phyloP scores from a whole-genome alignment of 2,329 filamentous ascomycete genomes.

The Nemania serpens region DNA sequence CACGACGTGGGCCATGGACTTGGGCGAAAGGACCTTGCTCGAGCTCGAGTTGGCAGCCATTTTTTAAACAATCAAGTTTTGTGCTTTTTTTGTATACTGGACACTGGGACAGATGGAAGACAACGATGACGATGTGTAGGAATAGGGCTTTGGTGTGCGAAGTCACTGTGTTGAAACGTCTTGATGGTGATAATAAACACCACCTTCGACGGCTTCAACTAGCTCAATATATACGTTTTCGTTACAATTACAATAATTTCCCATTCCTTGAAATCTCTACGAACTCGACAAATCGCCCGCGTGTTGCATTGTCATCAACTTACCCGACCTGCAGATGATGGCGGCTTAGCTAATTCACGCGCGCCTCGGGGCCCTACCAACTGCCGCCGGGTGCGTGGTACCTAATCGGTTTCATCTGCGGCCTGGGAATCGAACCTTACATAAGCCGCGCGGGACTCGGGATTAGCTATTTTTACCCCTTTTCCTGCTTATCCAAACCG shows the following conservation, averaged over 20 bases:
- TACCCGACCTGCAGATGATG: neutral
- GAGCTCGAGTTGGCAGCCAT: constrained; percentile 27
- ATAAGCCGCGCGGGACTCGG: neutral
- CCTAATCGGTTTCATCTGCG: too few relatives aligned
- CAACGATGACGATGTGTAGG: neutral
- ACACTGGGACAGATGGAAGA: neutral
- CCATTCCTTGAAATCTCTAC: neutral
- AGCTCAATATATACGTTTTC: constrained; percentile 4
- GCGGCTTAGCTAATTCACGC: constrained; percentile 22
- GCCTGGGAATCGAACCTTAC: neutral
- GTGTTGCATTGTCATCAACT: too few relatives aligned
- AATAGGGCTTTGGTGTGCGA: neutral
- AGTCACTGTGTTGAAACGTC: neutral
- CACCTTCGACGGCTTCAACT: neutral
- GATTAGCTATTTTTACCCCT: too few relatives aligned
- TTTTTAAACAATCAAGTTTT: constrained; percentile 7
- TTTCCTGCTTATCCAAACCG: too few relatives aligned
- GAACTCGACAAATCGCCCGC: too few relatives aligned
- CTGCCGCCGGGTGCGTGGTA: neutral
- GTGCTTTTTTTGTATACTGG: neutral
- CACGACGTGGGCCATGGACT: constrained; percentile 35
- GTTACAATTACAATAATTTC: neutral
- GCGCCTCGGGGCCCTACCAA: constrained; percentile 5
- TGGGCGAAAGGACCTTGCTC: constrained; percentile 34
- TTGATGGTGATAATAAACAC: neutral